phyloP scores from a whole-genome alignment of 495 filamentous ascomycete genomes.

The Aspergillus bridgeri region DNA sequence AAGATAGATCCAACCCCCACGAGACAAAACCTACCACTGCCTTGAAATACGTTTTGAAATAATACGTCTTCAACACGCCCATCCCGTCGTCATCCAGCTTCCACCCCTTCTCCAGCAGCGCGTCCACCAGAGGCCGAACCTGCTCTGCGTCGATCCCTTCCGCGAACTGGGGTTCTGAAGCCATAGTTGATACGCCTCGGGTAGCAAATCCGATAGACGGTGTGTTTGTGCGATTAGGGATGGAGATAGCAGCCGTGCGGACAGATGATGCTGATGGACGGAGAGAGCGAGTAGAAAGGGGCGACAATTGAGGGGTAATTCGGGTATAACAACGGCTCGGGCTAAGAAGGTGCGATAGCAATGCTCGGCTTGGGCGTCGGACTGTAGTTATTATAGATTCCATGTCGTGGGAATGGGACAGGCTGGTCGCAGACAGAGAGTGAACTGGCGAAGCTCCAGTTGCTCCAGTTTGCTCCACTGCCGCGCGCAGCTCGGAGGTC shows the following conservation, averaged over 20 bases:
- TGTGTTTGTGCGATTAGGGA: not conserved
- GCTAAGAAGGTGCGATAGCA: not conserved
- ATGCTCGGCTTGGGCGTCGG: not conserved
- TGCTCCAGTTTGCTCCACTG: not conserved
- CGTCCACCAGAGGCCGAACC: constrained; percentile 20
- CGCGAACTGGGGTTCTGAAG: constrained; percentile 26
- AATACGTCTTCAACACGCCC: constrained; percentile 43
- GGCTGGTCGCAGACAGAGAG: not conserved
- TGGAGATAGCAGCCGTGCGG: not conserved
- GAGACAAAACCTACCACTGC: constrained; percentile 33
- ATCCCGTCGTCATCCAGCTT: constrained; percentile 33
- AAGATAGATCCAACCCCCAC: not conserved
- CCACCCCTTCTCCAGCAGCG: constrained; percentile 36
- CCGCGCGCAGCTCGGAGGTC: not conserved
- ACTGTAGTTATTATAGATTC: not conserved
- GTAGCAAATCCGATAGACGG: not conserved
- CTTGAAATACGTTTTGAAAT: constrained; percentile 46
- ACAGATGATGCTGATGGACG: not conserved
- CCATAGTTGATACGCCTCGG: constrained; percentile 25
- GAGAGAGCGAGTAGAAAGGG: not conserved
- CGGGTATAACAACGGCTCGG: not conserved
- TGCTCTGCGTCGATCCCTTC: constrained; percentile 33
- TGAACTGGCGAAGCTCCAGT: not conserved
- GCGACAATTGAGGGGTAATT: not conserved
- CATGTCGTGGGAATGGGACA: not conserved